Evolutionary conservation across 345 rosid genomes (phyloP).

Genomic region (Linum tenue): DNA sequence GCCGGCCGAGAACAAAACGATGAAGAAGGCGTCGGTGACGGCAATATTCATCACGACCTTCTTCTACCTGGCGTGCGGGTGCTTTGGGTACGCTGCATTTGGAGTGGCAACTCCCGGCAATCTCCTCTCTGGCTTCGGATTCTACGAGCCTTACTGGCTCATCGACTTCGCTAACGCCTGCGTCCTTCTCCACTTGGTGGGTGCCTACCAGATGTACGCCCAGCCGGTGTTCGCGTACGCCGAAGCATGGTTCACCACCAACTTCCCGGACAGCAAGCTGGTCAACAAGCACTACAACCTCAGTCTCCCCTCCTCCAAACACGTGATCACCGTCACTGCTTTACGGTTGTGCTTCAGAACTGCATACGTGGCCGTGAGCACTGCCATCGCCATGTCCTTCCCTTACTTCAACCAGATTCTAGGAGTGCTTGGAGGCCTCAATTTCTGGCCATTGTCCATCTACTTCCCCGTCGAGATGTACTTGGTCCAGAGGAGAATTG

Average conservation of each 20-base stretch:
- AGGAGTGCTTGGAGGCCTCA: slow-evolving; percentile 51
- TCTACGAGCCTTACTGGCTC: slow-evolving; percentile 39
- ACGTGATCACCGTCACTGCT: slow-evolving; percentile 14
- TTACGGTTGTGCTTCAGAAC: slow-evolving; percentile 41
- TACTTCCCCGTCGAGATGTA: slow-evolving; percentile 66
- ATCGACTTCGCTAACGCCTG: slow-evolving; percentile 41
- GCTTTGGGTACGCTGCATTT: slow-evolving; percentile 36
- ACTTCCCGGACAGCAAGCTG: slow-evolving; percentile 30
- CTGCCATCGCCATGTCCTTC: slow-evolving; percentile 34
- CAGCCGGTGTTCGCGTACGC: slow-evolving; percentile 57
- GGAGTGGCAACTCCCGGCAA: slow-evolving; percentile 29
- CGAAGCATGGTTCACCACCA: slow-evolving; percentile 42
- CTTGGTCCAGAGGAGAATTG: slow-evolving; percentile 39
- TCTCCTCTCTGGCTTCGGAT: slow-evolving; percentile 31
- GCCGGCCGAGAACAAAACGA: slow-evolving; percentile 31
- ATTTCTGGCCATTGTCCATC: slow-evolving; percentile 59
- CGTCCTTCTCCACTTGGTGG: slow-evolving; percentile 37
- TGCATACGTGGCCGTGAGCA: slow-evolving; percentile 33
- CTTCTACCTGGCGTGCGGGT: slow-evolving; percentile 35
- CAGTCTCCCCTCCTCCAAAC: neutral
- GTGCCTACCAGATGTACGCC: slow-evolving; percentile 51
- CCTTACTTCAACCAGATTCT: slow-evolving; percentile 59
- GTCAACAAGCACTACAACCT: slow-evolving; percentile 18
- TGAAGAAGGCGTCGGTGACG: slow-evolving; percentile 27
- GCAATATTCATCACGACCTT: slow-evolving; percentile 22